Evolutionary conservation across 208 protist genomes (phyloP), one percentile per base, ranked within the genome.

Genomic region (Leishmania guyanensis): DNA sequence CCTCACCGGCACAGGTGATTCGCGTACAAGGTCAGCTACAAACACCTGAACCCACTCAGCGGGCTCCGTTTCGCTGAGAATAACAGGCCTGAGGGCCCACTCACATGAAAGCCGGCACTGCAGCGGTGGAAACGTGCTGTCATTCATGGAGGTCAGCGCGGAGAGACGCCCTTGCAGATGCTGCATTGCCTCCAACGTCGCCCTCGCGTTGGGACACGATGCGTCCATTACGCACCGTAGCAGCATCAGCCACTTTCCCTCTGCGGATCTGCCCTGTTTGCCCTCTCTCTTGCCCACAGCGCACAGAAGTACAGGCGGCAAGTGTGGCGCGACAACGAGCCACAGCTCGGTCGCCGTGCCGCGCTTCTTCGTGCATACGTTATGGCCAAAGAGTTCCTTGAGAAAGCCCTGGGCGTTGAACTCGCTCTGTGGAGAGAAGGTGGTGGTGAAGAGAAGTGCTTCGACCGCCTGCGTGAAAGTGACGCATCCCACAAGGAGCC

Each of bases 381-480:
- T 73, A 22, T 53, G 43, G 17, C 69, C 69, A 54, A 73, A 29
- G 46, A 73, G 39, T 12, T 51, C 43, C 4, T n/a, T 51, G 8
- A 73, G 69, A 36, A 73, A 1, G 5, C 33, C 69, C 17, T 51
- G 22, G 14, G 69, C 3, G 22, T 12, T 29, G 43, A 73, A 36
- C 10, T 5, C 22, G 46, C 5, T 26, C 46, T 0, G 6, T n/a
- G 9, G 17, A 36, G 43, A 29, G 20, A 73, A 73, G 33, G 26
- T n/a, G 46, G 48, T 36, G 16, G 36, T 73, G 69, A 73, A 80
- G 53, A 84, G 58, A 33, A 68, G 26, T 1, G 70, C 80, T 17
- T 84, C 54, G 4, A 9, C 17, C 29, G 65, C 68, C 69, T 84
- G 68, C 6, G 66, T 46, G 10, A 79, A 76, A 12, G 46, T 74